phyloP scores from a whole-genome alignment of 805 yeast species.

The Phaffomyces opuntiae region DNA sequence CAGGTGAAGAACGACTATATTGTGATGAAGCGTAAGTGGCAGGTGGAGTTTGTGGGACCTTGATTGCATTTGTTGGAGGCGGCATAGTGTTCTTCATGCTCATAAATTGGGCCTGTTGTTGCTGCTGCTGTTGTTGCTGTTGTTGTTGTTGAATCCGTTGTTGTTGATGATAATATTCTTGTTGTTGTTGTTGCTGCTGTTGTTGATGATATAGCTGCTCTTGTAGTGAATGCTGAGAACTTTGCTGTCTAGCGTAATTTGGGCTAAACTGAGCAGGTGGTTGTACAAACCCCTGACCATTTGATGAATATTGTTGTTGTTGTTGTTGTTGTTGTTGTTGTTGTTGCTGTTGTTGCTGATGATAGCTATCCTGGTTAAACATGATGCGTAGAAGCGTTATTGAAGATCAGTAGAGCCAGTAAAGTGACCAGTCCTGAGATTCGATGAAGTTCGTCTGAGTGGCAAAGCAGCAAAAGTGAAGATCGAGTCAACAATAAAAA shows the following conservation, averaged over 20 bases:
- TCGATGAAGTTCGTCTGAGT: too few species aligned
- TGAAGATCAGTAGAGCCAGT: too few species aligned
- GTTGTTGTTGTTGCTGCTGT: conserved; percentile 24
- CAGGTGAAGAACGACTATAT: conserved; percentile 18
- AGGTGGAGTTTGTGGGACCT: conserved; percentile 18
- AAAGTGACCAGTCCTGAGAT: too few species aligned
- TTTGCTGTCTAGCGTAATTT: conserved; percentile 31
- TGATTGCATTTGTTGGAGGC: conserved; percentile 20
- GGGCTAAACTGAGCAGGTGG: conserved; percentile 30
- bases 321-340: neutral
- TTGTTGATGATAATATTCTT: conserved; percentile 14
- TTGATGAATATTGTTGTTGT: conserved; percentile 7
- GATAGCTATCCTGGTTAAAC: conserved; percentile 15
- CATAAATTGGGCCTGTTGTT: conserved; percentile 19
- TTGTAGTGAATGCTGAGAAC: conserved; percentile 33
- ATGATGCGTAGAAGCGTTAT: neutral
- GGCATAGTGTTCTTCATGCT: conserved; percentile 24
- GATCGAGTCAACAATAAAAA: too few species aligned
- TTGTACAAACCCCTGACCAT: conserved; percentile 24
- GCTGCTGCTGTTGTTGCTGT: conserved; percentile 13
- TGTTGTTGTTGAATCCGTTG: conserved; percentile 16
- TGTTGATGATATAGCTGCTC: conserved; percentile 29
- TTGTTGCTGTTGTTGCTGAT: conserved; percentile 6
- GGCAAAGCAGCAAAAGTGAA: too few species aligned
- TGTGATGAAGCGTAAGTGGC: conserved; percentile 9